These are phyloP conservation scores for Westerdykella sp. DNA, from an alignment of 2,329 filamentous ascomycete genomes.

Conservation along the genomic window DNA sequence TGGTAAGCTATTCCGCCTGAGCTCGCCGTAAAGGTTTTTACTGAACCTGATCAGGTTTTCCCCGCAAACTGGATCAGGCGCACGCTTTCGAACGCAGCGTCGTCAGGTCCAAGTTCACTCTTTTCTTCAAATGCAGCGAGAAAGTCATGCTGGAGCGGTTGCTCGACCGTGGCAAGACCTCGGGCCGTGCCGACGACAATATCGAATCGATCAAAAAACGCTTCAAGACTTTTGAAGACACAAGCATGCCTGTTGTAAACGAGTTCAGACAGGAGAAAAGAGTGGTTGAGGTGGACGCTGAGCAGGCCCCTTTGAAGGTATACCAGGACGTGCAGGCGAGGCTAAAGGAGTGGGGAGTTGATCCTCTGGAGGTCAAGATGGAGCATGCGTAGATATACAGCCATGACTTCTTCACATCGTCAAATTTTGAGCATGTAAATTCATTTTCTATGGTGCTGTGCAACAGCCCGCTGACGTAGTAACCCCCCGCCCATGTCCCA, in stretches of 20 bases:
- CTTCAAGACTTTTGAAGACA: constrained; percentile 89
- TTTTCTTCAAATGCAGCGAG: constrained; percentile 94
- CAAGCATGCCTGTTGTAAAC: constrained; percentile 94
- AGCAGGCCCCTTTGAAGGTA: constrained; percentile 58
- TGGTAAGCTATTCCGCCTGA: constrained; percentile 31
- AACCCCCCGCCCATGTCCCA: constrained; percentile 15
- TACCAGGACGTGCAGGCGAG: constrained; percentile 47
- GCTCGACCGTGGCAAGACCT: constrained; percentile 86
- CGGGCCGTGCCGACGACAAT: constrained; percentile 87
- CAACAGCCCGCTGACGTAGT: constrained; percentile 25
- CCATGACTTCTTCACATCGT: background rate
- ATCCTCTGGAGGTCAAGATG: constrained; percentile 27
- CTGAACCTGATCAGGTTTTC: constrained; percentile 59
- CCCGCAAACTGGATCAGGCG: constrained; percentile 95
- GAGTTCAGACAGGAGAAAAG: constrained; percentile 69
- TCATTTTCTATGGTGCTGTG: constrained; percentile 23
- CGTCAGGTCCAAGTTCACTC: constrained; percentile 72
- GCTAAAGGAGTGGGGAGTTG: constrained; percentile 30
- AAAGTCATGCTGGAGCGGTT: constrained; percentile 77
- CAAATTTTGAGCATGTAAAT: constrained; percentile 11
- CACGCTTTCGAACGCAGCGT: constrained; percentile 87
- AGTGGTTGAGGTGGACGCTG: constrained; percentile 75
- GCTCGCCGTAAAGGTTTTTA: background rate
- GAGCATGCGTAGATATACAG: background rate
- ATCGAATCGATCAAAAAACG: constrained; percentile 93